These are phyloP conservation scores for Gossypium sturtianum DNA, from an alignment of 345 rosid genomes.

Conservation along the genomic window DNA sequence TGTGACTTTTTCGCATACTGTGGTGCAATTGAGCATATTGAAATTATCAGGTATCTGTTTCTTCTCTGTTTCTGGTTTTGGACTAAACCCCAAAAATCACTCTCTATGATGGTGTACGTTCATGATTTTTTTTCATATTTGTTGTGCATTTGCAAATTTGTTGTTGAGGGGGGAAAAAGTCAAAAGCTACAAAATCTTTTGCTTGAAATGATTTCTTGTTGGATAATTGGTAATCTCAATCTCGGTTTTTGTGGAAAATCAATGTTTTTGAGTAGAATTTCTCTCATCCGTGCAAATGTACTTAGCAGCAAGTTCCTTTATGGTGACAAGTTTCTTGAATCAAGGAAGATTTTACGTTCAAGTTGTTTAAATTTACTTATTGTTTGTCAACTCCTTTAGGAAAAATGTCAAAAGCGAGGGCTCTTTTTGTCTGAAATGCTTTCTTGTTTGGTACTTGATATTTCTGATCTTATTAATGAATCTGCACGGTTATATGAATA, in stretches of 20 bases:
- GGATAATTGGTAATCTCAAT: background rate
- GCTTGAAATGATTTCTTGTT: conserved; percentile 1
- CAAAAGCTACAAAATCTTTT: conserved; percentile 6
- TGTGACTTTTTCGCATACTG: conserved; percentile 44
- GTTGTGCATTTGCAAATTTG: background rate
- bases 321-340: conserved; percentile 7
- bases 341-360: background rate
- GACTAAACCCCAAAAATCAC: background rate
- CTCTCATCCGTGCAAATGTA: background rate
- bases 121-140: conserved; percentile 2
- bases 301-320: background rate
- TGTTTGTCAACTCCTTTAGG: background rate
- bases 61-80: background rate
- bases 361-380: background rate
- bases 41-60: conserved; percentile 57
- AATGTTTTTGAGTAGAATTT: background rate
- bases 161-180: background rate
- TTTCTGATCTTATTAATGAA: background rate
- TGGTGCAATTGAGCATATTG: conserved; percentile 59
- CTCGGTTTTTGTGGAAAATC: conserved; percentile 1
- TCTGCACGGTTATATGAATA: background rate
- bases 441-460: conserved; percentile 1
- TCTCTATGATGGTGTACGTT: background rate
- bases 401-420: background rate
- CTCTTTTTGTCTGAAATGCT: background rate